These are phyloP conservation scores for Protea cynaroides DNA, from an alignment of 164 flowering plant genomes.

Conservation along the genomic window DNA sequence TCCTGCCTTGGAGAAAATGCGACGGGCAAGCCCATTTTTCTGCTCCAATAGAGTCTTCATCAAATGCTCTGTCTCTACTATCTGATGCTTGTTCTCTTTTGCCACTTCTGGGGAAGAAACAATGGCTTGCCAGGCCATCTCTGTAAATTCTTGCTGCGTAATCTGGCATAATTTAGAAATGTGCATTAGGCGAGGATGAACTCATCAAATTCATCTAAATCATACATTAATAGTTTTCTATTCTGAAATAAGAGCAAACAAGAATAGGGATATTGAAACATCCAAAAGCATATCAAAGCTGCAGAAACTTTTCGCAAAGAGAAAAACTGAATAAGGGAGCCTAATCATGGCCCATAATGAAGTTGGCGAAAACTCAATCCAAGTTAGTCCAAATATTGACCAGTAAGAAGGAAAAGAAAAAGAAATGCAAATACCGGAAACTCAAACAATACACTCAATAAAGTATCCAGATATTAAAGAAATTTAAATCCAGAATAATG, in stretches of 20 bases:
- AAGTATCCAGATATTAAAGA: not conserved
- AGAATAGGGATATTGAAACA: not conserved
- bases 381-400: no score
- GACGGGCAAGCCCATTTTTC: slow-evolving; percentile 95
- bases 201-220: not conserved
- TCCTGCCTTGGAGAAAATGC: slow-evolving; percentile 81
- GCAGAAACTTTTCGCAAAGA: not conserved
- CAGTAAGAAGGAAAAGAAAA: not conserved
- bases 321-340: not conserved
- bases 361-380: no score
- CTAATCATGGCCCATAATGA: not conserved
- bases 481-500: not conserved
- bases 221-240: no score
- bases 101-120: slow-evolving; percentile 94
- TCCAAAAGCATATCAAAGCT: no score
- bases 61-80: slow-evolving; percentile 97
- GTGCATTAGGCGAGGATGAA: no score
- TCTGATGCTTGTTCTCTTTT: slow-evolving; percentile 90
- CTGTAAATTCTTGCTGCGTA: slow-evolving; percentile 93
- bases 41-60: slow-evolving; percentile 93
- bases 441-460: not conserved
- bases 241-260: not conserved
- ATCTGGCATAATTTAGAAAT: slow-evolving; percentile 37
- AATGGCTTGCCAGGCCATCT: slow-evolving; percentile 98
- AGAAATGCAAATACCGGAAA: not conserved